phyloP scores from a whole-genome alignment of 345 rosid species.

The Syzygium aqueum region DNA sequence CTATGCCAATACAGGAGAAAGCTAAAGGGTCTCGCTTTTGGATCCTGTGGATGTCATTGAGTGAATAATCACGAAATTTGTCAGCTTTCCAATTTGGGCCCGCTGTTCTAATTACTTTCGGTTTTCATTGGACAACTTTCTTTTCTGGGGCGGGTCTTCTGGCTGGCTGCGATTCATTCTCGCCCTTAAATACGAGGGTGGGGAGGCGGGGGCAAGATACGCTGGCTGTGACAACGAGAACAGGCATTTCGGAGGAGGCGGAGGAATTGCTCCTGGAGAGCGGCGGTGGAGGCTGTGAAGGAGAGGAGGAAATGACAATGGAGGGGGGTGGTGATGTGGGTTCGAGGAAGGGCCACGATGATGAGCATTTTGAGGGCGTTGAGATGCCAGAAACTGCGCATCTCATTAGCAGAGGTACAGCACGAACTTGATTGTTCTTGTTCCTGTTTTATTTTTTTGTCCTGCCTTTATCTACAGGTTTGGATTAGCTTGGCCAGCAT shows the following conservation, averaged over 20 bases:
- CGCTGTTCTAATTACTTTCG: background rate
- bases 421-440: background rate
- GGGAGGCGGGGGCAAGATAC: background rate
- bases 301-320: background rate
- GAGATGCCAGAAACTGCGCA: slow-evolving; percentile 76
- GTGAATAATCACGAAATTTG: too few relatives aligned
- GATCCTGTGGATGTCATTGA: background rate
- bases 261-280: slow-evolving; percentile 9
- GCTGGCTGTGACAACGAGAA: background rate
- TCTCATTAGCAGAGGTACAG: slow-evolving; percentile 63
- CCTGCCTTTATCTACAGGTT: background rate
- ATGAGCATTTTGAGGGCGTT: slow-evolving; percentile 8
- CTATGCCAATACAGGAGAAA: background rate
- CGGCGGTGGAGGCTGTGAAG: background rate
- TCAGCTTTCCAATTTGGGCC: too few relatives aligned
- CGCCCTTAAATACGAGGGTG: background rate
- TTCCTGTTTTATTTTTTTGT: background rate
- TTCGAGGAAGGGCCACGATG: slow-evolving; percentile 10
- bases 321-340: background rate
- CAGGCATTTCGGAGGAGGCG: slow-evolving; percentile 4
- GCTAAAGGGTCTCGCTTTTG: background rate
- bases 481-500: background rate
- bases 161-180: background rate
- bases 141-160: background rate
- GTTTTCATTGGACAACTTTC: background rate